Percentiles rank a stretch among this genome's conserved stretches.
Evolutionary conservation across 192 early-diverging fungal genomes (phyloP).

Genomic region (Gaertneriomyces sp.): DNA sequence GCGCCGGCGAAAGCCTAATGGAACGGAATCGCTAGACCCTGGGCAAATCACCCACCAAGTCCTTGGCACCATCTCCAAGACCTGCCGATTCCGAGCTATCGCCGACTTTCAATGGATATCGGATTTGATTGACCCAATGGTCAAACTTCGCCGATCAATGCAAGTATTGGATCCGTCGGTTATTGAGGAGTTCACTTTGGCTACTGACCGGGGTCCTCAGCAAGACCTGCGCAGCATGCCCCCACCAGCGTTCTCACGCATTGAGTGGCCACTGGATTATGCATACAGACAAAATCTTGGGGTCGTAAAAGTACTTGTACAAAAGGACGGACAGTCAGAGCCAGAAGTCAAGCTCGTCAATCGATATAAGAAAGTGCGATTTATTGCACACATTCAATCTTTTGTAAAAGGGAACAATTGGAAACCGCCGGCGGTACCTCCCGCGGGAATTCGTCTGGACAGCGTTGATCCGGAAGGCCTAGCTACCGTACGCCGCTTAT

Average conservation of each 20-base stretch:
- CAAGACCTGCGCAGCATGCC: slow-evolving; percentile 47
- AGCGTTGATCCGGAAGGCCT: slow-evolving; percentile 11
- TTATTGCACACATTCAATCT: slow-evolving; percentile 2
- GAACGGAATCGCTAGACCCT: neutral
- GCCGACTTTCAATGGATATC: slow-evolving; percentile 60
- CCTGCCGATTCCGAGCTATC: slow-evolving; percentile 61
- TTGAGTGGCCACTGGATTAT: slow-evolving; percentile 53
- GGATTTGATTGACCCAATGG: slow-evolving; percentile 43
- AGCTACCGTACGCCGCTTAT: slow-evolving; percentile 15
- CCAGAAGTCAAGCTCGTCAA: slow-evolving; percentile 18
- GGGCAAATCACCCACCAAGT: slow-evolving; percentile 35
- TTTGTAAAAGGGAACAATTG: neutral
- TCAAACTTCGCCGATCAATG: slow-evolving; percentile 43
- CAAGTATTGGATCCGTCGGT: slow-evolving; percentile 34
- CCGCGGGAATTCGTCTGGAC: neutral
- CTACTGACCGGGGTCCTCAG: slow-evolving; percentile 30
- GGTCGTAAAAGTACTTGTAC: slow-evolving; percentile 44
- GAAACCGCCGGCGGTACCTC: slow-evolving; percentile 7
- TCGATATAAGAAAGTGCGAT: slow-evolving; percentile 23
- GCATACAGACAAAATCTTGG: slow-evolving; percentile 53
- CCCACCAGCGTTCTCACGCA: slow-evolving; percentile 53
- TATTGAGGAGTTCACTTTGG: slow-evolving; percentile 39
- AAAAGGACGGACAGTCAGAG: neutral
- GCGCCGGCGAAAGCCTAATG: slow-evolving; percentile 20
- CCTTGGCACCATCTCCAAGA: slow-evolving; percentile 52